Percentiles rank a stretch among this genome's conserved stretches.
Evolutionary conservation across 768 basidiomycete genomes (phyloP).

Genomic region (Suillus decipiens): DNA sequence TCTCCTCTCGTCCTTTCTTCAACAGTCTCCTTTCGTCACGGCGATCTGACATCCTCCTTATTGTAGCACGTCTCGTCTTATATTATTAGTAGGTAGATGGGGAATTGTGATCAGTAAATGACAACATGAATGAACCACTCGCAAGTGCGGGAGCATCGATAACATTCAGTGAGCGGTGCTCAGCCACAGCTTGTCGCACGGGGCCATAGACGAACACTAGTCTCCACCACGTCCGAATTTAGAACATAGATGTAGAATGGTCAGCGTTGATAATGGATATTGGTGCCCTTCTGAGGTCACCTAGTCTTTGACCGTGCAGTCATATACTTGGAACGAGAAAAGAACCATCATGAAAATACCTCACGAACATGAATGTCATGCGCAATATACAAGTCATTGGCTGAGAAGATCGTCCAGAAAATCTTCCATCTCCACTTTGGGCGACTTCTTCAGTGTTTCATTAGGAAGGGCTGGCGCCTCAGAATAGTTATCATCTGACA

Average conservation of each 20-base stretch:
- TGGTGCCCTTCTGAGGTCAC: neutral
- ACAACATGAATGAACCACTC: neutral
- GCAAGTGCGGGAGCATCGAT: neutral
- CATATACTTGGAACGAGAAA: neutral
- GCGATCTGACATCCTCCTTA: neutral
- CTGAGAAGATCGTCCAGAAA: conserved; percentile 68
- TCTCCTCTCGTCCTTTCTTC: neutral
- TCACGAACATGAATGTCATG: neutral
- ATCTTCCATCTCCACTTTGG: conserved; percentile 66
- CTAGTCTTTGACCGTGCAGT: too few relatives aligned
- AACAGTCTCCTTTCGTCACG: neutral
- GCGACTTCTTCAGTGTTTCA: conserved; percentile 36
- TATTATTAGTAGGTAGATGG: neutral
- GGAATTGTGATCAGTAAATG: neutral
- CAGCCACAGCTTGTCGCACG: neutral
- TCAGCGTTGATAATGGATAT: neutral
- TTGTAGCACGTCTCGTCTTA: neutral
- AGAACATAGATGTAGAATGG: neutral
- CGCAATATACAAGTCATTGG: conserved; percentile 22
- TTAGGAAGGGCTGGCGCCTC: conserved; percentile 60
- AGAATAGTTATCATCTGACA: conserved; percentile 32
- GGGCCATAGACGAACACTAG: neutral
- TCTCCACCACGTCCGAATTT: neutral
- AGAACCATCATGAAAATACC: neutral
- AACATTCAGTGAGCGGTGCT: neutral